Conservation (phyloP, 2,329 filamentous ascomycete genomes). For the Aureobasidium mangrovei region DNA sequence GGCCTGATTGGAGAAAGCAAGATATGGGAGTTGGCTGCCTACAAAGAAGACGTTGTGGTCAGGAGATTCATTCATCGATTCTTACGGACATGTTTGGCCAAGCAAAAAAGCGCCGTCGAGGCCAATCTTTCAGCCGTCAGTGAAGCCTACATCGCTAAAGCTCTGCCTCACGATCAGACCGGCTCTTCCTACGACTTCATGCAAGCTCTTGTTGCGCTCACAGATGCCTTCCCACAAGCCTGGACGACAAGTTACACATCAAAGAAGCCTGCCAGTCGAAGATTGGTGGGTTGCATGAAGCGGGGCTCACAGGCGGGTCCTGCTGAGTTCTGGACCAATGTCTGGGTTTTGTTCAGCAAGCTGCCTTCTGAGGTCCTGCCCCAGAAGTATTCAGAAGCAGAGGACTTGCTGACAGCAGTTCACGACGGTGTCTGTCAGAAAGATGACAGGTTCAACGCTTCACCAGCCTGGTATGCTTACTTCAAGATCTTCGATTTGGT, state of each 20-base stretch:
- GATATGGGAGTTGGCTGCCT: constrained; percentile 51
- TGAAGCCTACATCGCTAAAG: constrained; percentile 63
- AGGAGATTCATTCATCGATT: constrained; percentile 51
- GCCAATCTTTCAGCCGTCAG: constrained; percentile 48
- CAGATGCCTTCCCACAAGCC: constrained; percentile 53
- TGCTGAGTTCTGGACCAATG: constrained; percentile 61
- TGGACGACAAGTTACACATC: constrained; percentile 61
- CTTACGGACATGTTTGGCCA: constrained; percentile 42
- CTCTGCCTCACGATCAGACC: constrained; percentile 61
- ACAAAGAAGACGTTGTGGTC: constrained; percentile 46
- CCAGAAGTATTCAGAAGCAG: constrained; percentile 43
- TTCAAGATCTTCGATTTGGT: constrained; percentile 49
- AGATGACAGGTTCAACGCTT: constrained; percentile 63
- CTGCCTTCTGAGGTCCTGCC: constrained; percentile 52
- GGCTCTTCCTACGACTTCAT: constrained; percentile 67
- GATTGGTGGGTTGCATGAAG: constrained; percentile 64
- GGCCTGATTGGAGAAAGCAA: constrained; percentile 55
- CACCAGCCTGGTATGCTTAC: constrained; percentile 67
- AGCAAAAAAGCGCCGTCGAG: constrained; percentile 32
- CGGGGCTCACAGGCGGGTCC: constrained; percentile 76
- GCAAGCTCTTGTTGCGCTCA: constrained; percentile 57
- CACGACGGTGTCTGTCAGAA: constrained; percentile 62
- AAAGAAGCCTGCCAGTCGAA: constrained; percentile 47
- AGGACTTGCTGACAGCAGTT: constrained; percentile 57
- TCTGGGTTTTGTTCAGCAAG: constrained; percentile 52